Evolutionary conservation across 78 protist genomes (phyloP).

Genomic region (Speleostelium caveatum): DNA sequence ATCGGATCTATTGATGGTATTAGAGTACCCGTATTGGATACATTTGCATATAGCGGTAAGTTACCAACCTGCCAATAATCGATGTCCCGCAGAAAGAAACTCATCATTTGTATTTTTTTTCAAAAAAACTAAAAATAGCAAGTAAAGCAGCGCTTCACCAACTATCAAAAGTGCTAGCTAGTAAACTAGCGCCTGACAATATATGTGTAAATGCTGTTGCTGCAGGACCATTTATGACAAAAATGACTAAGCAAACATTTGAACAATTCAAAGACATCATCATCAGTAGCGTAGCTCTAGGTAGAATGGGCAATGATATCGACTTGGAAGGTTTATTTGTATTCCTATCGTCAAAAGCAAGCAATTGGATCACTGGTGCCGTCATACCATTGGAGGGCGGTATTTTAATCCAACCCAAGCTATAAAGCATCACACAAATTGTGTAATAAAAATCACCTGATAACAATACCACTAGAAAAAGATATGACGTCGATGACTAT

Average conservation of each 20-base stretch:
- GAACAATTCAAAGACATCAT: conserved; percentile 15
- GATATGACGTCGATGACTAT: too few species aligned
- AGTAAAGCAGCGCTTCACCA: conserved; percentile 85
- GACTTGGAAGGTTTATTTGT: conserved; percentile 77
- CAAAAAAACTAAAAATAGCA: too few species aligned
- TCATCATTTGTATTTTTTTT: too few species aligned
- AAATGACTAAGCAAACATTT: conserved; percentile 69
- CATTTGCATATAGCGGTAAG: conserved; percentile 79
- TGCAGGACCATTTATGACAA: conserved; percentile 74
- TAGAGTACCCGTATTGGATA: conserved; percentile 32
- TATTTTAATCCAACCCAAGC: conserved; percentile 3
- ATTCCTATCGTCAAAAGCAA: conserved; percentile 32
- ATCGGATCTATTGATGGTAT: conserved; percentile 81
- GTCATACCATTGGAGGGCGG: conserved; percentile 83
- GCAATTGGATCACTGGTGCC: conserved; percentile 82
- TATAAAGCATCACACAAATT: too few species aligned
- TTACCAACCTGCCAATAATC: too few species aligned
- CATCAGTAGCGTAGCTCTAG: conserved; percentile 11
- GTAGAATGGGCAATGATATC: conserved; percentile 54
- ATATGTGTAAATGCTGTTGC: conserved; percentile 77
- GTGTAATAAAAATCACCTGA: too few species aligned
- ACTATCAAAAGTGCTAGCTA: conserved; percentile 63
- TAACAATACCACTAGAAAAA: too few species aligned
- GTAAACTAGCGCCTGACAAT: conserved; percentile 55
- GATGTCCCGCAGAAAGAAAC: too few species aligned